Conservation (phyloP, 2,329 filamentous ascomycete genomes). For the Ilyonectria sp. region DNA sequence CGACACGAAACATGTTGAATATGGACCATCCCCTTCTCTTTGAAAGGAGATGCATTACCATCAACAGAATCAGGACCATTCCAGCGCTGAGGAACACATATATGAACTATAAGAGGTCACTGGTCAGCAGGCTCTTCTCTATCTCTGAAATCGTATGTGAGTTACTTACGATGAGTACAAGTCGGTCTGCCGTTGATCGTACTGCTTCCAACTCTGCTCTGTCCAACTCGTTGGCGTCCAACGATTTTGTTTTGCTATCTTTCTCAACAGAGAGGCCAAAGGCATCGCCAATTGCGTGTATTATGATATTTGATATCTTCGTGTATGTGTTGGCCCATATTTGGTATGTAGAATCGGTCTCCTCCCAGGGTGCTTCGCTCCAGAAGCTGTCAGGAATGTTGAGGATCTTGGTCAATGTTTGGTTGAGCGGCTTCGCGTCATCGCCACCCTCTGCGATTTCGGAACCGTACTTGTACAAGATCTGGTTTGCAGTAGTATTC, state of each 20-base stretch:
- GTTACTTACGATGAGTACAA: slow-evolving; percentile 17
- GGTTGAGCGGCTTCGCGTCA: slow-evolving; percentile 1
- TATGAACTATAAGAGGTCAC: slow-evolving; percentile 13
- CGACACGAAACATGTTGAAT: slow-evolving; percentile 28
- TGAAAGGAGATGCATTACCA: slow-evolving; percentile 27
- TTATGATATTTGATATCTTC: slow-evolving; percentile 2
- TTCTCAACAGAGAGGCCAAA: slow-evolving; percentile 22
- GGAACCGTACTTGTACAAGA: slow-evolving; percentile 16
- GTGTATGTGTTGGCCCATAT: slow-evolving; percentile 1
- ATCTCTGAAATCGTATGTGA: neutral
- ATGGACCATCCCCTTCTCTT: slow-evolving; percentile 23
- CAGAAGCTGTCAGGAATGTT: slow-evolving; percentile 18
- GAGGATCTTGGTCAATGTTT: neutral
- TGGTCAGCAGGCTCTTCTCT: neutral
- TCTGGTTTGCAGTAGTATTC: neutral
- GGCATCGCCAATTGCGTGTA: slow-evolving; percentile 22
- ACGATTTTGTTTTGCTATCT: slow-evolving; percentile 6
- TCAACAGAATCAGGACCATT: slow-evolving; percentile 24
- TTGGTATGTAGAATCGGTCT: neutral
- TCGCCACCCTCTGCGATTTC: slow-evolving; percentile 15
- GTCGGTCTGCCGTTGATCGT: slow-evolving; percentile 1
- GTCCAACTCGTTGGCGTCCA: neutral
- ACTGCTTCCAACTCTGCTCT: slow-evolving; percentile 11
- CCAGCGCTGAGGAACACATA: slow-evolving; percentile 26
- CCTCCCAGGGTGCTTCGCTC: neutral